Evolutionary conservation across 108 stramenopile genomes (phyloP).

Genomic region (Chaetoceros muelleri): DNA sequence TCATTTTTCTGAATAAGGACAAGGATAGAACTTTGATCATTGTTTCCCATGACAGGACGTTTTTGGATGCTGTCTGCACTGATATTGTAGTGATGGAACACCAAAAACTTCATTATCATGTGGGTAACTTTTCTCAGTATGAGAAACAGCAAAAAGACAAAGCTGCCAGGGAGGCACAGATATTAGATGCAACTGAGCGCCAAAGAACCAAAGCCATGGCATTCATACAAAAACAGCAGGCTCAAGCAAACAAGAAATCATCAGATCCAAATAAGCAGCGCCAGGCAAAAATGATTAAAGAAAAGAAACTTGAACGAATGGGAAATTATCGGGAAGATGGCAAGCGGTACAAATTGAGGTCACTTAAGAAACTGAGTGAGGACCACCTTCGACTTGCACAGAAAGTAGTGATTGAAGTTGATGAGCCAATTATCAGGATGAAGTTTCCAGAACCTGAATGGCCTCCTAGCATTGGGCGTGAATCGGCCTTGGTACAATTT

Average conservation of each 20-base stretch:
- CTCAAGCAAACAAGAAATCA: conserved; percentile 29
- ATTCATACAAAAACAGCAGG: conserved; percentile 56
- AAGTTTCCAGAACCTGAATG: conserved; percentile 46
- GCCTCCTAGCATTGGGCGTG: conserved; percentile 23
- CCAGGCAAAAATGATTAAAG: conserved; percentile 57
- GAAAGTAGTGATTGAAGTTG: conserved; percentile 44
- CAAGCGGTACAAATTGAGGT: conserved; percentile 36
- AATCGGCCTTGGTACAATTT: conserved; percentile 20
- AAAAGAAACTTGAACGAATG: conserved; percentile 54
- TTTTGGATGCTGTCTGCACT: conserved; percentile 79
- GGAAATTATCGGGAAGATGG: conserved; percentile 59
- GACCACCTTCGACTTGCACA: conserved; percentile 32
- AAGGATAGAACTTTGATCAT: conserved; percentile 52
- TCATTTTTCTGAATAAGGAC: conserved; percentile 53
- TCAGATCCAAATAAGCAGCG: conserved; percentile 58
- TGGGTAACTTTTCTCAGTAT: conserved; percentile 56
- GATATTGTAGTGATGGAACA: conserved; percentile 43
- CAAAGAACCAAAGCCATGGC: conserved; percentile 40
- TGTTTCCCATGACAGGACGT: conserved; percentile 85
- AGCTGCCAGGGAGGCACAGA: conserved; percentile 38
- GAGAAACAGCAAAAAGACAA: conserved; percentile 36
- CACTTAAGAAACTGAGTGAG: conserved; percentile 24
- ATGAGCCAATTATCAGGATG: conserved; percentile 57
- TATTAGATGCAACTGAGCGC: conserved; percentile 52
- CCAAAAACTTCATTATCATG: conserved; percentile 42